Percentiles rank a stretch among this genome's conserved stretches.
phyloP scores from a whole-genome alignment of 768 basidiomycete genomes.

The Russula virescens region DNA sequence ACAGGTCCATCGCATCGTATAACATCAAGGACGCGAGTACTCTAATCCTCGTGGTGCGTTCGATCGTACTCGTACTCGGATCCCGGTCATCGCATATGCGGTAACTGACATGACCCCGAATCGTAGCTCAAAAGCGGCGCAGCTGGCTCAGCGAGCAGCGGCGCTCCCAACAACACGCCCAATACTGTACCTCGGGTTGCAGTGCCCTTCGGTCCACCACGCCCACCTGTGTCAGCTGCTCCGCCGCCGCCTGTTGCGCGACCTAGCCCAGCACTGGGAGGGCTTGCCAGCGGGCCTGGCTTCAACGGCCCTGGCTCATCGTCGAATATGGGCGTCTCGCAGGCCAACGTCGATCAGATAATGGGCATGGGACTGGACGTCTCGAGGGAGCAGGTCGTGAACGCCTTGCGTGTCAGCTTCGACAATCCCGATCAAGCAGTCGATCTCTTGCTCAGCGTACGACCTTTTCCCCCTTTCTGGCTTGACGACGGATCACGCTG shows the following conservation, averaged over 20 bases:
- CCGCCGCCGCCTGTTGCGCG: slow-evolving; percentile 25
- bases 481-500: not conserved
- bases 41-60: slow-evolving; percentile 84
- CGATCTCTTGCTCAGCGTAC: slow-evolving; percentile 89
- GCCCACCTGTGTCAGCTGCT: slow-evolving; percentile 17
- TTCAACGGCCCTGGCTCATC: slow-evolving; percentile 49
- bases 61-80: not conserved
- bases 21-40: slow-evolving; percentile 98
- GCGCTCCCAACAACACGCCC: slow-evolving; percentile 2
- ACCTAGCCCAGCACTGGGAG: too few relatives aligned
- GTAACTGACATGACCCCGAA: not conserved
- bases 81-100: not conserved
- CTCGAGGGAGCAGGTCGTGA: slow-evolving; percentile 71
- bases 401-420: slow-evolving; percentile 84
- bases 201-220: slow-evolving; percentile 23
- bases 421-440: slow-evolving; percentile 97
- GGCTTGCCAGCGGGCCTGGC: slow-evolving; percentile 22
- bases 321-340: slow-evolving; percentile 70
- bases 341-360: slow-evolving; percentile 75
- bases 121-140: slow-evolving; percentile 52
- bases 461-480: slow-evolving; percentile 27
- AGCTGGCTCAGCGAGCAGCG: slow-evolving; percentile 26
- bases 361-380: slow-evolving; percentile 83
- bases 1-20: slow-evolving; percentile 79
- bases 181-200: slow-evolving; percentile 20